phyloP scores from a whole-genome alignment of 129 eudicot genomes.

The Pulicaria dysenterica region DNA sequence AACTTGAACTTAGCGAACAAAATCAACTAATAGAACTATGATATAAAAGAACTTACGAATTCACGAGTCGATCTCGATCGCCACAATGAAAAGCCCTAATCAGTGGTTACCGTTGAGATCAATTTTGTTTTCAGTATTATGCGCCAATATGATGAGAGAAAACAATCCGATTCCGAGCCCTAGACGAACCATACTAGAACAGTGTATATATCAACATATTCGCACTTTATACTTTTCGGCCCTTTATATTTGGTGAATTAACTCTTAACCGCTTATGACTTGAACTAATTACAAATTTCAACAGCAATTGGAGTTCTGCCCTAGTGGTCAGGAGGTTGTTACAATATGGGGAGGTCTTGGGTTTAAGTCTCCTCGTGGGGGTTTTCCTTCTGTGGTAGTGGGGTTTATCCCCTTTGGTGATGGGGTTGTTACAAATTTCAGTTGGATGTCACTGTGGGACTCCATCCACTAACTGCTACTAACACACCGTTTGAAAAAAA shows the following conservation, averaged over 20 bases:
- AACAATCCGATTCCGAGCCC: conserved; percentile 20
- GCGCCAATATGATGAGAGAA: neutral
- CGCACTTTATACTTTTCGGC: neutral
- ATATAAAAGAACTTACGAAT: conserved; percentile 14
- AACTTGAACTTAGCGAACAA: neutral
- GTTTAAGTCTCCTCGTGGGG: too few species aligned
- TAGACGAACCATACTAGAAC: conserved; percentile 1
- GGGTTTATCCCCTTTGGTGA: neutral
- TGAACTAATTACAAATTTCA: neutral
- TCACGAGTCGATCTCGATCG: neutral
- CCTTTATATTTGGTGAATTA: neutral
- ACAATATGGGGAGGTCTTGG: too few species aligned
- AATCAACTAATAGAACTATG: neutral
- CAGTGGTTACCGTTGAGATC: neutral
- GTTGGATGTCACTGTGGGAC: too few species aligned
- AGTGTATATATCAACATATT: neutral
- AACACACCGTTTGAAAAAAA: too few species aligned
- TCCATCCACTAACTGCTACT: too few species aligned
- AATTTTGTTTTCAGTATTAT: neutral
- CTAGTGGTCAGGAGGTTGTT: too few species aligned
- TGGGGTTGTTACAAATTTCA: too few species aligned
- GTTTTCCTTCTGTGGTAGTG: too few species aligned
- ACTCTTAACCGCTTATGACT: neutral
- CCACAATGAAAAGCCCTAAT: neutral
- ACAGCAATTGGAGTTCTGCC: too few species aligned